Evolutionary conservation across 208 protist genomes (phyloP).

Genomic region (Leishmania tropica): DNA sequence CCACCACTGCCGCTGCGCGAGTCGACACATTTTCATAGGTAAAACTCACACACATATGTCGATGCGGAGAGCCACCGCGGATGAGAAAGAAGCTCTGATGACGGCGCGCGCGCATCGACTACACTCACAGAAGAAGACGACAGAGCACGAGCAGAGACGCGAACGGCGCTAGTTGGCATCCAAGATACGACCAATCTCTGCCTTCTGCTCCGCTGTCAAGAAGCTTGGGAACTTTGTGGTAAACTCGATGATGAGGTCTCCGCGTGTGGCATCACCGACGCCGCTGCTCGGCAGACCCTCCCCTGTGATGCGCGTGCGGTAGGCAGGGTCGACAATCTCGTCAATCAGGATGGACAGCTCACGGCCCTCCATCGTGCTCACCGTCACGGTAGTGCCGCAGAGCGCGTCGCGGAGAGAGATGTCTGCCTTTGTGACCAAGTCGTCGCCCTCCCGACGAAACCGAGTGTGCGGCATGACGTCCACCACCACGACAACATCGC

Average conservation of each 20-base stretch:
- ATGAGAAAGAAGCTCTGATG: not conserved
- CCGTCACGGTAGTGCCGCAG: slow-evolving; percentile 82
- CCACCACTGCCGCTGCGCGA: not conserved
- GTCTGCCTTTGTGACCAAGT: slow-evolving; percentile 66
- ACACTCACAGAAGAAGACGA: slow-evolving; percentile 14
- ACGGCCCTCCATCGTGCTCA: slow-evolving; percentile 79
- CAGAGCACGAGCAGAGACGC: not conserved
- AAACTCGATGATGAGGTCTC: slow-evolving; percentile 85
- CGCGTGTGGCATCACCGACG: slow-evolving; percentile 42
- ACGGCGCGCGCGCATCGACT: not conserved
- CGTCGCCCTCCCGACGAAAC: slow-evolving; percentile 85
- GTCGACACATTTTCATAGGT: not conserved
- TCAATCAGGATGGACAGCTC: slow-evolving; percentile 82
- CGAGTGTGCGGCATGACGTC: slow-evolving; percentile 68
- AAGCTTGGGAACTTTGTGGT: slow-evolving; percentile 82
- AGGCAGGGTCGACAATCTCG: slow-evolving; percentile 86
- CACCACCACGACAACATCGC: slow-evolving; percentile 76
- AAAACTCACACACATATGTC: not conserved
- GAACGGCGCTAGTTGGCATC: slow-evolving; percentile 47
- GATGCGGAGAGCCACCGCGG: not conserved
- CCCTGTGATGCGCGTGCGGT: slow-evolving; percentile 74
- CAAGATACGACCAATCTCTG: slow-evolving; percentile 79
- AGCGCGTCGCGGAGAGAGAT: slow-evolving; percentile 84
- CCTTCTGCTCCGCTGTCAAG: slow-evolving; percentile 87
- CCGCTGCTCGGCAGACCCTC: slow-evolving; percentile 56